phyloP scores from a whole-genome alignment of 306 rosid species.

The Elaeagnus macrophylla region DNA sequence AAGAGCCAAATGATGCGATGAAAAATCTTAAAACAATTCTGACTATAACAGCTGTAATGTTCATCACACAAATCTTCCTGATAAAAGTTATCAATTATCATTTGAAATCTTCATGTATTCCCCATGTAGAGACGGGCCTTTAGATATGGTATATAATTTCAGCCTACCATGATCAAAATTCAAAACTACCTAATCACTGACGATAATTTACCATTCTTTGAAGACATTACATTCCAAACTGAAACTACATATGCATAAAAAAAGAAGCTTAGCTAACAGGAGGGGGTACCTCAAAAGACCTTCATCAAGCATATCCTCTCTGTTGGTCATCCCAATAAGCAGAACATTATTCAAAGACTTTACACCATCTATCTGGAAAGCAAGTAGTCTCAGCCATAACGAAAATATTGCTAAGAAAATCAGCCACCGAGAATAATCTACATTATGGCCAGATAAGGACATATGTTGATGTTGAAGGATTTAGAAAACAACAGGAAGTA shows the following conservation, averaged over 20 bases:
- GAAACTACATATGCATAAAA: conserved; percentile 4
- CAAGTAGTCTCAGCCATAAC: conserved; percentile 19
- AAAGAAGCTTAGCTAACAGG: conserved; percentile 9
- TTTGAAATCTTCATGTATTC: background rate
- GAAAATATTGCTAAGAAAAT: conserved; percentile 3
- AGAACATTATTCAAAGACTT: conserved; percentile 92
- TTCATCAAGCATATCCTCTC: conserved; percentile 97
- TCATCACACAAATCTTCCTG: no score
- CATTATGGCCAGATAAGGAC: conserved; percentile 6
- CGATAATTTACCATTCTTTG: conserved; percentile 15
- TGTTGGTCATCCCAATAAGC: conserved; percentile 99
- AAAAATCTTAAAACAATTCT: background rate
- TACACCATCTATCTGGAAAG: conserved; percentile 94
- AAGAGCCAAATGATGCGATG: background rate
- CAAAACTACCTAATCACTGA: conserved; percentile 16
- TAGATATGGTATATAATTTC: background rate
- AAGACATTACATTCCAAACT: conserved; percentile 5
- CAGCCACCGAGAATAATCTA: background rate
- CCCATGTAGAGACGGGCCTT: background rate
- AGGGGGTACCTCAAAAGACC: conserved; percentile 75
- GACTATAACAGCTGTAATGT: no score
- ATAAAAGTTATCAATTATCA: no score
- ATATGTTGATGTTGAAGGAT: conserved; percentile 6
- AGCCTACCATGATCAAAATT: conserved; percentile 8
- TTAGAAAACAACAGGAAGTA: conserved; percentile 11